Evolutionary conservation across 352 stramenopile species (phyloP), one percentile per base, ranked within the genome.

Genomic region (Thalassiosira livingstoniorum): DNA sequence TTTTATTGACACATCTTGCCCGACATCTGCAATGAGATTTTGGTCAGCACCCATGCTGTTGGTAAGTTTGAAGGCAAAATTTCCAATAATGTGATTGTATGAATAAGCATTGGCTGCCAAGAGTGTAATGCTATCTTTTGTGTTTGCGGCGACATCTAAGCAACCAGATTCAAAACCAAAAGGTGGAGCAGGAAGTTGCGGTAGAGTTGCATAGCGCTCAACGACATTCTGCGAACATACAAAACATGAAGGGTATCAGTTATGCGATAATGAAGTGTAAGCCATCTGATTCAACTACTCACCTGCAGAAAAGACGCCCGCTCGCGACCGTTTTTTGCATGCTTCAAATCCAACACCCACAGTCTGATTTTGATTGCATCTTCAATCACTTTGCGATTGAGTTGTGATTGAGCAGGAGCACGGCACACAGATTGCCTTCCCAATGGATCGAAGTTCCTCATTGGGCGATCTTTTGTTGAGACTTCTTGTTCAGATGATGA

Each of bases 301-400:
- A 87, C 71, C 73, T 92, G 60, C 61, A 94, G 42, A 83, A 93
- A 93, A 0, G 42, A 63, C 32, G 55, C 47, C 55, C 90, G 55
- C 79, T 94, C 90, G 2, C 87, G 57, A 21, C 66, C 29, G 43
- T 23, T 75, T 58, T 88, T 85, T 0, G 81, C 80, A 32, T 90
- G 82, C 5, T 76, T 68, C 18, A 93, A 78, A 79, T 93, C 85
- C 31, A 92, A 35, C 18, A 93, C 58, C 87, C 88, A 94, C 25
- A 60, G 11, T 73, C 90, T 76, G 4, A 88, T 70, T n/a, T 63
- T 27, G 47, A 90, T 82, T n/a, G 86, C 90, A 78, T 90, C 68
- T n/a, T 86, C 72, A 53, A 92, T 82, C 4, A 91, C 78, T 51
- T 34, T n/a, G 51, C 76, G 73, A 68, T 70, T 89, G 0, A 92